phyloP scores from a whole-genome alignment of 2,329 filamentous ascomycete species.

The Epicoccum nigrum region DNA sequence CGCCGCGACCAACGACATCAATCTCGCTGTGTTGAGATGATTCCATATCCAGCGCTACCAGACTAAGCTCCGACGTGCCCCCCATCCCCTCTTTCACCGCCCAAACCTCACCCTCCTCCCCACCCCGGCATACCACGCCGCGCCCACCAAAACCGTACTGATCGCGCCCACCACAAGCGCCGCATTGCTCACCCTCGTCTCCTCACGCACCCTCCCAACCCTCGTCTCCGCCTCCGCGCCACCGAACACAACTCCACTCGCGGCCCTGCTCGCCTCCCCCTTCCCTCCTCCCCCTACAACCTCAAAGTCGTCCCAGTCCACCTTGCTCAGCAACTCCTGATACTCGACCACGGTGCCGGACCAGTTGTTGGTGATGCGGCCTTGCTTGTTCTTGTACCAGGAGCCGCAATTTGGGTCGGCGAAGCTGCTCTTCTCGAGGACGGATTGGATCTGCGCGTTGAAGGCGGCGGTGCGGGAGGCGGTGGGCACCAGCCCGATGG shows the following conservation, averaged over 20 bases:
- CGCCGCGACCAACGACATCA: no score
- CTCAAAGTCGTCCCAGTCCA: slow-evolving; percentile 56
- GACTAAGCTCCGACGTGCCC: no score
- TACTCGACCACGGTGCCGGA: slow-evolving; percentile 61
- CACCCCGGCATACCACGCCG: slow-evolving; percentile 32
- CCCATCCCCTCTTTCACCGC: background rate
- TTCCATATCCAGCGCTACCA: no score
- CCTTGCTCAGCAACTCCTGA: slow-evolving; percentile 53
- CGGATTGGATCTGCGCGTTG: slow-evolving; percentile 55
- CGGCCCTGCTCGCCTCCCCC: slow-evolving; percentile 22
- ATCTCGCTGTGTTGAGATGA: no score
- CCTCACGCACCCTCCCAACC: slow-evolving; percentile 54
- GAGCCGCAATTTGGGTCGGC: slow-evolving; percentile 60
- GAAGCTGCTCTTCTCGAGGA: slow-evolving; percentile 55
- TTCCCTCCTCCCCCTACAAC: slow-evolving; percentile 17
- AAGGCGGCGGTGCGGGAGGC: slow-evolving; percentile 48
- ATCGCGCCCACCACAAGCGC: slow-evolving; percentile 45
- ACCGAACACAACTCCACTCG: slow-evolving; percentile 41
- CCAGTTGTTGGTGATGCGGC: slow-evolving; percentile 65
- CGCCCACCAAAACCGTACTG: slow-evolving; percentile 44
- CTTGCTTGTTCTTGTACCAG: slow-evolving; percentile 64
- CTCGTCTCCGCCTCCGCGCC: slow-evolving; percentile 42
- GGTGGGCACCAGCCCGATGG: slow-evolving; percentile 56
- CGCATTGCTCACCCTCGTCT: slow-evolving; percentile 50
- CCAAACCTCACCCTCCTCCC: slow-evolving; percentile 18